phyloP scores from a whole-genome alignment of 2,329 filamentous ascomycete species.

The Fusarium concolor region DNA sequence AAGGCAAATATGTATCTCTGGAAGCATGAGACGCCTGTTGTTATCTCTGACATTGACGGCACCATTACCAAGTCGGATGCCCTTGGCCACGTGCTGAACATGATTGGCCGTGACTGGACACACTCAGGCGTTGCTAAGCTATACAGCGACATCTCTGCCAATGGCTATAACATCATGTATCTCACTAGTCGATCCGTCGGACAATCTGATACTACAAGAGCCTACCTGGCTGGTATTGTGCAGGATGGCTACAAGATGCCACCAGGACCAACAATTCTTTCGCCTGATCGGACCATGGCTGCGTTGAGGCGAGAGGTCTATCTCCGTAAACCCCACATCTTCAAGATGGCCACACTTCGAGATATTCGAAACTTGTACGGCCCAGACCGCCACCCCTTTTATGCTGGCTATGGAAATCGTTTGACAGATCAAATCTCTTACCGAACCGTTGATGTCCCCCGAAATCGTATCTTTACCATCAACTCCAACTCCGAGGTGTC shows the following conservation, averaged over 20 bases:
- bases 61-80: conserved; percentile 99
- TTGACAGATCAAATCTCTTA: conserved; percentile 97
- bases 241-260: conserved; percentile 90
- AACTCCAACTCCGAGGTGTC: conserved; percentile 97
- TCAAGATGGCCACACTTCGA: conserved; percentile 98
- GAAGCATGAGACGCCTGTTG: conserved; percentile 90
- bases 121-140: conserved; percentile 96
- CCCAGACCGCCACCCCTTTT: conserved; percentile 83
- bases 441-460: conserved; percentile 93
- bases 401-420: conserved; percentile 96
- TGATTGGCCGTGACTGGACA: conserved; percentile 98
- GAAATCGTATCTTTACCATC: conserved; percentile 96
- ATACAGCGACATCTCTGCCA: conserved; percentile 93
- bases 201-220: conserved; percentile 88
- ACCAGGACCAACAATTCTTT: conserved; percentile 92
- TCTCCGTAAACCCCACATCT: conserved; percentile 94
- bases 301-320: conserved; percentile 93
- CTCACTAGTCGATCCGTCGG: conserved; percentile 94
- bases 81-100: conserved; percentile 92
- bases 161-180: conserved; percentile 99
- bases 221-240: conserved; percentile 88
- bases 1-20: conserved; percentile 93
- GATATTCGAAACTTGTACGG: conserved; percentile 93
- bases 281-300: conserved; percentile 93
- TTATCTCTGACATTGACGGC: conserved; percentile 98